Evolutionary conservation across 768 basidiomycete genomes (phyloP).

Genomic region (Tulasnella sp.): DNA sequence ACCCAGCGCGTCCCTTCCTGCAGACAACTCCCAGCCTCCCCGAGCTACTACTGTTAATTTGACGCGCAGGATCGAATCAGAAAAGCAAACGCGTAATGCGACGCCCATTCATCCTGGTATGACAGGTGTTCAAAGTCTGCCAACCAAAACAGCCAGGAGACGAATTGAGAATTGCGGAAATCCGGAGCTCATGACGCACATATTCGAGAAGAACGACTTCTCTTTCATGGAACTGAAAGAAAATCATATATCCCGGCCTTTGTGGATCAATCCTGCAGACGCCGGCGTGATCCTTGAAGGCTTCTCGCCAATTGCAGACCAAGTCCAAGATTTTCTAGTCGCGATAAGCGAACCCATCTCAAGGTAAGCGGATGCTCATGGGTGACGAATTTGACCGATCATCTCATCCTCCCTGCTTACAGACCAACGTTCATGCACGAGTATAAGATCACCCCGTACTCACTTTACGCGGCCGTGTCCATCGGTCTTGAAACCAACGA

Average conservation of each 20-base stretch:
- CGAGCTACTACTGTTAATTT: conserved; percentile 66
- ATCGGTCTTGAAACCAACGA: conserved; percentile 97
- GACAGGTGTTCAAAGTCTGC: too few relatives aligned
- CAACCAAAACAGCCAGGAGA: background rate
- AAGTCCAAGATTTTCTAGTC: conserved; percentile 96
- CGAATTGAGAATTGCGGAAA: background rate
- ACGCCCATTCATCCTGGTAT: conserved; percentile 36
- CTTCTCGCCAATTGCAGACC: conserved; percentile 95
- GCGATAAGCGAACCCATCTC: conserved; percentile 98
- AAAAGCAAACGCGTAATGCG: conserved; percentile 46
- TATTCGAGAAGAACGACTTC: conserved; percentile 74
- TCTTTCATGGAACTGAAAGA: conserved; percentile 80
- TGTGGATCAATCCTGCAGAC: conserved; percentile 94
- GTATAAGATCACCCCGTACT: conserved; percentile 97
- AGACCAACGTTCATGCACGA: conserved; percentile 98
- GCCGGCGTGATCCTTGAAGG: conserved; percentile 94
- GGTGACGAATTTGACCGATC: background rate
- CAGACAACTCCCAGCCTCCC: conserved; percentile 48
- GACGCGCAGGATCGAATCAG: conserved; percentile 72
- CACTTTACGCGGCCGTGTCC: conserved; percentile 96
- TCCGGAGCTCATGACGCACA: conserved; percentile 22
- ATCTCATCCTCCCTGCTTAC: background rate
- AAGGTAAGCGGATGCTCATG: conserved; percentile 58
- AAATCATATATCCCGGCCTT: conserved; percentile 86
- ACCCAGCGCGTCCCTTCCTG: background rate